A percentile compares a stretch with the other conserved stretches of the same genome.
These are phyloP conservation scores for Penstemon eatonii DNA, from an alignment of 257 asterid species.

Conservation along the genomic window DNA sequence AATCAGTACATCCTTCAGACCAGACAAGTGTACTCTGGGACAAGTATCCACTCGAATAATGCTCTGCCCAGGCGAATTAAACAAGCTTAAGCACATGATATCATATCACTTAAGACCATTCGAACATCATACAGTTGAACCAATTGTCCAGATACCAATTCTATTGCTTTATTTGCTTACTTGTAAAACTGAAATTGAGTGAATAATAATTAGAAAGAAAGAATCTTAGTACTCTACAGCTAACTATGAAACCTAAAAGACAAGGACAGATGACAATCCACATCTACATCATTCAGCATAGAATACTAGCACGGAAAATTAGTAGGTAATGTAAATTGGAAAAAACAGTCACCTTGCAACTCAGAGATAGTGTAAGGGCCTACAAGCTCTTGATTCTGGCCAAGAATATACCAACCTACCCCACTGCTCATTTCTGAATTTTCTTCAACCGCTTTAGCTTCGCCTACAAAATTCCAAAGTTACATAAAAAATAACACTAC, in stretches of 20 bases:
- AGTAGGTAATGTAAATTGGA: neutral
- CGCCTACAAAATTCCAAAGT: slow-evolving; percentile 31
- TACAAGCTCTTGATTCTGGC: slow-evolving; percentile 62
- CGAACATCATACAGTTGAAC: slow-evolving; percentile 43
- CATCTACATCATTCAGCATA: slow-evolving; percentile 14
- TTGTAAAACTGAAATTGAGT: slow-evolving; percentile 35
- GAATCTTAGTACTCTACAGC: slow-evolving; percentile 30
- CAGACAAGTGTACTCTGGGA: slow-evolving; percentile 68
- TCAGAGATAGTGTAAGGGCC: slow-evolving; percentile 86
- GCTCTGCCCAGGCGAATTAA: slow-evolving; percentile 67
- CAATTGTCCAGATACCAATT: slow-evolving; percentile 34
- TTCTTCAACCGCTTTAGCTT: slow-evolving; percentile 28
- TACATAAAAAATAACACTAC: neutral
- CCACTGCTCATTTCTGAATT: slow-evolving; percentile 43
- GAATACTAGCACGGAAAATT: slow-evolving; percentile 14
- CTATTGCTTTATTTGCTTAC: slow-evolving; percentile 33
- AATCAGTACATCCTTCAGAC: slow-evolving; percentile 78
- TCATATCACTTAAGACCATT: slow-evolving; percentile 32
- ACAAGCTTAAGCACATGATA: slow-evolving; percentile 42
- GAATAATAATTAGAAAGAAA: slow-evolving; percentile 27
- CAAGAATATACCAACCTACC: slow-evolving; percentile 88
- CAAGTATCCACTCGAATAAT: slow-evolving; percentile 76
- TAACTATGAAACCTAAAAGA: slow-evolving; percentile 28
- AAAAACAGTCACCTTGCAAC: slow-evolving; percentile 62
- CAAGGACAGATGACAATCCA: slow-evolving; percentile 4